Percentiles rank a stretch among this genome's conserved stretches.
phyloP scores from a whole-genome alignment of 306 rosid species.

The Vigna angularis region DNA sequence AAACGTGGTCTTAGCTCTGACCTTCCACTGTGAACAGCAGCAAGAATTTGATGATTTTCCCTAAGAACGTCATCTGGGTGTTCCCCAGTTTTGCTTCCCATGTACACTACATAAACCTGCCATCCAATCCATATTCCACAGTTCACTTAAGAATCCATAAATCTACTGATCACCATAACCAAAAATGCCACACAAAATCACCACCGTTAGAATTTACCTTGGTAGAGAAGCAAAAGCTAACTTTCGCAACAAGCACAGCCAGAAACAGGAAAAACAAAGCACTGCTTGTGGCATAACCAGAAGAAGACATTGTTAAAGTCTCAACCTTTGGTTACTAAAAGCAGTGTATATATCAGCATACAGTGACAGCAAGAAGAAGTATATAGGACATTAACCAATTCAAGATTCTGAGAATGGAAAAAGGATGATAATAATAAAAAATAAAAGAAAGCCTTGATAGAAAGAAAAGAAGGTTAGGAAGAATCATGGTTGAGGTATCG shows the following conservation, averaged over 20 bases:
- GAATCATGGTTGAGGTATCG: conserved; percentile 42
- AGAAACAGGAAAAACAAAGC: conserved; percentile 50
- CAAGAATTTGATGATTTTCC: conserved; percentile 74
- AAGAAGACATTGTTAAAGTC: conserved; percentile 52
- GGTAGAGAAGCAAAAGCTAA: conserved; percentile 57
- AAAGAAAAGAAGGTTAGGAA: background rate
- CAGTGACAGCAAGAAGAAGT: background rate
- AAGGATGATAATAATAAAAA: background rate
- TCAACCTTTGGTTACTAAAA: conserved; percentile 29
- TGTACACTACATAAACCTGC: conserved; percentile 83
- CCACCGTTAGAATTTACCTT: conserved; percentile 54
- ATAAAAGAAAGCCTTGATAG: conserved; percentile 1
- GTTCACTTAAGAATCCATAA: conserved; percentile 12
- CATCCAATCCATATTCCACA: conserved; percentile 37
- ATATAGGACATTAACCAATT: background rate
- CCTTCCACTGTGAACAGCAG: conserved; percentile 79
- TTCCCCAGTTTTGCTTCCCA: conserved; percentile 83
- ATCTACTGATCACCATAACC: conserved; percentile 11
- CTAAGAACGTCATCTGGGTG: conserved; percentile 60
- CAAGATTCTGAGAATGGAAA: conserved; percentile 7
- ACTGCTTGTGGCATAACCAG: conserved; percentile 38
- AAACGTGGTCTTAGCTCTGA: conserved; percentile 30
- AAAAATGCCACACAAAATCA: background rate
- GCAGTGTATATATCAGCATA: conserved; percentile 7
- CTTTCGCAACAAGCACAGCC: conserved; percentile 47